These are phyloP conservation scores for Blastomyces gilchristii DNA, from an alignment of 2,329 filamentous ascomycete genomes.

Conservation along the genomic window DNA sequence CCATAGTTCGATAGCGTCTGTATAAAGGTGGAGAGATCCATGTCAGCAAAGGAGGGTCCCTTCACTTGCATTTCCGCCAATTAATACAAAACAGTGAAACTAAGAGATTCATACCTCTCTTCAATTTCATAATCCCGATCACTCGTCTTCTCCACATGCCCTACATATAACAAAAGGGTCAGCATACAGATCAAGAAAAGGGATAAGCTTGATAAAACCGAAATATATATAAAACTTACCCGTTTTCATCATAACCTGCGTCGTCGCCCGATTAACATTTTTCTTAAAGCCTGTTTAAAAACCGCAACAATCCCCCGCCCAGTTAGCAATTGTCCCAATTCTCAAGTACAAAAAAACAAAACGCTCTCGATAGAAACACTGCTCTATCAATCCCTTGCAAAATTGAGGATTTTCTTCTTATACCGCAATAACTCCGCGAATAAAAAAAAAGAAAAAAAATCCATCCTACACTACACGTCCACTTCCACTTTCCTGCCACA, in stretches of 20 bases:
- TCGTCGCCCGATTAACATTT: conserved; percentile 96
- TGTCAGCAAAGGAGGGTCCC: neutral
- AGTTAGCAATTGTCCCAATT: neutral
- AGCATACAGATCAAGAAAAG: neutral
- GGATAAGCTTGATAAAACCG: neutral
- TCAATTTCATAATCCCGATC: conserved; percentile 98
- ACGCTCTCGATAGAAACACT: too few relatives aligned
- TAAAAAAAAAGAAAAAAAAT: neutral
- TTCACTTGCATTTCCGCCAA: too few relatives aligned
- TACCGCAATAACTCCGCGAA: neutral
- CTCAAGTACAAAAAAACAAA: neutral
- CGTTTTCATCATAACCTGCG: conserved; percentile 99
- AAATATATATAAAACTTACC: conserved; percentile 42
- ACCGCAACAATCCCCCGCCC: neutral
- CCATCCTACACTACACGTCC: neutral
- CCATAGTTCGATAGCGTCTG: conserved; percentile 95
- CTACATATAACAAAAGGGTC: conserved; percentile 35
- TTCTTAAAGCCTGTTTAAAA: conserved; percentile 64
- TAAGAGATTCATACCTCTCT: conserved; percentile 53
- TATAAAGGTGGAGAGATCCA: neutral
- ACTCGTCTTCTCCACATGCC: conserved; percentile 96
- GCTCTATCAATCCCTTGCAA: neutral
- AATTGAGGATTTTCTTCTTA: neutral
- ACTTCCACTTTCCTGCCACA: neutral
- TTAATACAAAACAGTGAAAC: neutral